Evolutionary conservation across 2,329 filamentous ascomycete species (phyloP), one percentile per base, ranked within the genome.

Genomic region (Herpotrichia juniperi): DNA sequence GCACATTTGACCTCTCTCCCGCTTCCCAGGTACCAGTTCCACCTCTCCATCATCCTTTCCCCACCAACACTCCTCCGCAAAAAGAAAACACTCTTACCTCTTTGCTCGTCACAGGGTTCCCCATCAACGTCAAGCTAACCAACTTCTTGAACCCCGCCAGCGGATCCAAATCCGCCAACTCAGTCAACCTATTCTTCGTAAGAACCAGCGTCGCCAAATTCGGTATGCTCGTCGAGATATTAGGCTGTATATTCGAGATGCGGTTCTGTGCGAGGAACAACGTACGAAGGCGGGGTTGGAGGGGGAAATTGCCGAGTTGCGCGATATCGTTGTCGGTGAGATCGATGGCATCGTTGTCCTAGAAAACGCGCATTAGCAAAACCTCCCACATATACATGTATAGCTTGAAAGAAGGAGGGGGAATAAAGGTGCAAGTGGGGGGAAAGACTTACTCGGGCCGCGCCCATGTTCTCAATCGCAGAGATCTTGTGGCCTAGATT

Each of bases 251-350:
- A 68, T 83, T 85, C 51, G 87, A 81, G 69, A 99, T 83, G 63
- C 94, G 88, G 78, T 99, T 99, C 59, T 92, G 87, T 48, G 92
- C 92, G 48, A 96, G 85, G 42, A 99, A 86, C 35, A 99, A 84
- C 17, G 91, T 96, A 64, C 86, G 89, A 66, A 97, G 82, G 63
- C 94, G 89, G 40, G 91, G 93, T 50, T 90, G 93, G 45, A 96
- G 86, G 3, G 94, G 94, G 74, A 99, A 96, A 79, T 97, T 97
- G 61, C 87, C 88, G 58, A 99, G 84, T 44, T 88, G 81, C 64
- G 90, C 86, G 69, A 99, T 93, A 76, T 97, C 93, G 76, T 99
- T 99, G 81, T 99, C 94, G 76, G 94, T 97, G 68, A 99, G 88
- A 79, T 99, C 94, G 81, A 99, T 96, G 61, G 91, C 87, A 80